Evolutionary conservation across 495 filamentous ascomycete genomes (phyloP), one percentile per base, ranked within the genome.

Genomic region (Penicillium waksmanii): DNA sequence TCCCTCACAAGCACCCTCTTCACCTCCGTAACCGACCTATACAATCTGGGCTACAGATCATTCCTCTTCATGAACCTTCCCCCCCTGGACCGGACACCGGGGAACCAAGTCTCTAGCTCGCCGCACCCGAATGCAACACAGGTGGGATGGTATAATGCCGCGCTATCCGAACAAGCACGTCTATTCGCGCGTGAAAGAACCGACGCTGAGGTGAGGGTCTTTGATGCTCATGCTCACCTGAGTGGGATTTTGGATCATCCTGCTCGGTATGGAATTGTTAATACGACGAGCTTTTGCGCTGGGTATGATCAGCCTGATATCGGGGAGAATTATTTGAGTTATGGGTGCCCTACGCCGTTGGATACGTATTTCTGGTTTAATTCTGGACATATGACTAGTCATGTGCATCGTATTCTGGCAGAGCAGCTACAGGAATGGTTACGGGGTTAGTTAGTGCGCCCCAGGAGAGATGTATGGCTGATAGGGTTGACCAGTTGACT

Each of bases 291-390:
- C n/a, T 84, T 75, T 57, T 84, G 81, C 57, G 55, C 70, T 5
- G 77, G 68, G 8, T 84, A 82, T 64, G 69, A 80, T 52, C 75
- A 82, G 57, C 77, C 77, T 5, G 77, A 82, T 68, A 75, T 85
- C 50, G 63, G 57, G n/a, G 68, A 63, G 23, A 70, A 80, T 48
- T 77, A 77, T 51, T 56, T 56, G 36, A 61, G 64, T 46, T 82
- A 83, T 68, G 81, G 80, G 31, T 84, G 81, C 69, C 73, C 69
- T 6, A 62, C 69, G 47, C 71, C 78, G 44, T 53, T 81, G 64
- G 61, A 74, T 23, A 63, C 73, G 58, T 85, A 85, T 64, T 84
- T 83, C 57, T 82, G 81, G 79, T 81, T 71, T 56, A 77, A 82
- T 63, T 73, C 71, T 9, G 79, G 79, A 8, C 80, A 84, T 73